Evolutionary conservation across 106 monocot species (phyloP).

Genomic region (Cymbidium sinense): DNA sequence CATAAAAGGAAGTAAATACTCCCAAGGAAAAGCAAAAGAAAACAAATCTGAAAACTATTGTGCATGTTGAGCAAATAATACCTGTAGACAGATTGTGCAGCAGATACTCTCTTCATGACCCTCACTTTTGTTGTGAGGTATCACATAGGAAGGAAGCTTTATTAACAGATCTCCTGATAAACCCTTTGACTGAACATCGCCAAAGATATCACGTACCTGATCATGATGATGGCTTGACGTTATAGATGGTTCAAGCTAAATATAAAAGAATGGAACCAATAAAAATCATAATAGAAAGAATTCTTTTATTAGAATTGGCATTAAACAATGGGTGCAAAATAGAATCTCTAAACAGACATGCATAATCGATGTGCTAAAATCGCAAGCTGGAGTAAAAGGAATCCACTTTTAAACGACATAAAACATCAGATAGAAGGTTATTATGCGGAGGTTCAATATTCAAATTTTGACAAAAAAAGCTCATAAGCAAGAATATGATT

Average conservation of each 20-base stretch:
- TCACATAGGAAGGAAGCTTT: constrained; percentile 43
- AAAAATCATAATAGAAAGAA: not conserved
- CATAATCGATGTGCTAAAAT: not conserved
- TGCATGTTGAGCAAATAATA: constrained; percentile 2
- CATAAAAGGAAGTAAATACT: too few relatives aligned
- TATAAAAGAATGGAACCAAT: not conserved
- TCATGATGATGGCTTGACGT: constrained; percentile 23
- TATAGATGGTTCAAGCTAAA: not conserved
- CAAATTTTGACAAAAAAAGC: too few relatives aligned
- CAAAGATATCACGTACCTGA: constrained; percentile 37
- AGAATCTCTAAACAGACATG: not conserved
- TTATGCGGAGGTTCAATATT: too few relatives aligned
- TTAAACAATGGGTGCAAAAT: not conserved
- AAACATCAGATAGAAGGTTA: too few relatives aligned
- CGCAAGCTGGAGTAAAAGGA: not conserved
- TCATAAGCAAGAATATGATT: too few relatives aligned
- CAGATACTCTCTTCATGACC: constrained; percentile 18
- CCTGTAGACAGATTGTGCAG: constrained; percentile 63
- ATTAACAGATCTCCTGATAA: constrained; percentile 38
- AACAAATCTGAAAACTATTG: too few relatives aligned
- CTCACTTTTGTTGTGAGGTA: constrained; percentile 24
- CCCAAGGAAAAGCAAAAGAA: too few relatives aligned
- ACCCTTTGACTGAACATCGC: constrained; percentile 38
- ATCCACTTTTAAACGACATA: not conserved
- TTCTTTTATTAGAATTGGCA: not conserved